Conservation (phyloP, 1,284 basidiomycete genomes). For the Ceratobasidium sp. region DNA sequence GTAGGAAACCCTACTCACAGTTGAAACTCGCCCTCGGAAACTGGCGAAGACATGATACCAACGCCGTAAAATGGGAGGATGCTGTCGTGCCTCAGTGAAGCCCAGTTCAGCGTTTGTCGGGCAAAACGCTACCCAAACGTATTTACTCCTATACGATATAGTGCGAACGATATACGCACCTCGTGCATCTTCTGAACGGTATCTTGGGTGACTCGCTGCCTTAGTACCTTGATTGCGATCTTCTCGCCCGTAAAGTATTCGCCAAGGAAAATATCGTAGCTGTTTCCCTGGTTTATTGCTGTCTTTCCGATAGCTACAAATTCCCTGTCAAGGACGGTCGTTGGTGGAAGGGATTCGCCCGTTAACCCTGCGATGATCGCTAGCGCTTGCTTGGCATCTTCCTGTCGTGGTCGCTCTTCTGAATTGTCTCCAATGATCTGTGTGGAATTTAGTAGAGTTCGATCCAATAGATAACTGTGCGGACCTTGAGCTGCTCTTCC, state of each 20-base stretch:
- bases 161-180: background rate
- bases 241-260: slow-evolving; percentile 43
- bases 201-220: slow-evolving; percentile 26
- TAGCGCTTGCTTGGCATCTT: background rate
- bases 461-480: background rate
- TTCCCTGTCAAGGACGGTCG: slow-evolving; percentile 12
- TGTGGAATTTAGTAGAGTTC: background rate
- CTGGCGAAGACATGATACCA: slow-evolving; percentile 1
- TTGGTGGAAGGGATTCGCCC: slow-evolving; percentile 26
- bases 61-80: slow-evolving; percentile 31
- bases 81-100: slow-evolving; percentile 19
- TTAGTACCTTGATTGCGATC: slow-evolving; percentile 37
- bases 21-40: slow-evolving; percentile 10
- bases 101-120: slow-evolving; percentile 23
- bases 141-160: background rate
- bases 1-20: background rate
- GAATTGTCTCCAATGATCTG: slow-evolving; percentile 39
- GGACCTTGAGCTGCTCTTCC: slow-evolving; percentile 9
- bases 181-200: slow-evolving; percentile 27
- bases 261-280: slow-evolving; percentile 33
- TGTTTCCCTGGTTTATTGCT: slow-evolving; percentile 18
- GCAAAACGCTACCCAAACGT: slow-evolving; percentile 15
- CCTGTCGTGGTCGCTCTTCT: background rate
- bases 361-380: slow-evolving; percentile 26
- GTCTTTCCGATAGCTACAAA: slow-evolving; percentile 22